Conservation (phyloP, 2,329 filamentous ascomycete species). For the Colletotrichum gloeosporioides region DNA sequence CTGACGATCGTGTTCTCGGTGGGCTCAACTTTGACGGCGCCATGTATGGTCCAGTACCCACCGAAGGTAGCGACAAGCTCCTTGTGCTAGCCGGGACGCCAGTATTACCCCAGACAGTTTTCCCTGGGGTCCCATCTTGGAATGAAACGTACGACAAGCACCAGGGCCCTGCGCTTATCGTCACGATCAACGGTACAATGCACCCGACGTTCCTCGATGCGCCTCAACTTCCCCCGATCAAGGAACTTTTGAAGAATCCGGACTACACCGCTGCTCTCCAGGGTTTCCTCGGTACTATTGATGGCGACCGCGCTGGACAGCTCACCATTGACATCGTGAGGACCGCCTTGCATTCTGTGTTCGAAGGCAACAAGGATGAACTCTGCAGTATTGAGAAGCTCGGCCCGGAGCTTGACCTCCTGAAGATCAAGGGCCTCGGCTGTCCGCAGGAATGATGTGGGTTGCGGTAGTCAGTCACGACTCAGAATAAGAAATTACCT, state of each 20-base stretch:
- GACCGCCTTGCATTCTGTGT: not conserved
- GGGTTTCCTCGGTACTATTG: not conserved
- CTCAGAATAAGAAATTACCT: not conserved
- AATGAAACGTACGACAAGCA: slow-evolving; percentile 31
- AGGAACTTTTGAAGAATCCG: not conserved
- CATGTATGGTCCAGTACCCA: slow-evolving; percentile 32
- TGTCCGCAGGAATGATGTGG: not conserved
- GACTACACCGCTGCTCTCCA: not conserved
- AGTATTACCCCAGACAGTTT: slow-evolving; percentile 23
- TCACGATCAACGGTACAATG: slow-evolving; percentile 27
- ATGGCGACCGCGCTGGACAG: not conserved
- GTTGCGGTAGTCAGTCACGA: not conserved
- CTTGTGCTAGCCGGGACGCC: slow-evolving; percentile 35
- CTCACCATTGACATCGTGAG: not conserved
- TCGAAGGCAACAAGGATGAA: not conserved
- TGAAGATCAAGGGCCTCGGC: not conserved
- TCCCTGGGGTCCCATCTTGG: slow-evolving; percentile 33
- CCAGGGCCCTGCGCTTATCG: slow-evolving; percentile 28
- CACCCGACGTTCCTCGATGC: slow-evolving; percentile 36
- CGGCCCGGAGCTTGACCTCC: not conserved
- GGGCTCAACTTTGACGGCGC: slow-evolving; percentile 47
- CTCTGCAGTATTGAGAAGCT: not conserved
- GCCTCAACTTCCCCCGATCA: not conserved
- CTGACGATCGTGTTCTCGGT: slow-evolving; percentile 35
- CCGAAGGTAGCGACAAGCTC: slow-evolving; percentile 29